A percentile compares a stretch with the other conserved stretches of the same genome.
Evolutionary conservation across 176 grass and related monocot species (phyloP).

Genomic region (Triticum aestivum): IWGSC_CS_RefSeq_v2.1 NC_057814.1:140551765-140552264

Average conservation of each 20-base stretch:
- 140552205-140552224: background rate
- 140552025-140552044: slow-evolving; percentile 45
- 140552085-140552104: slow-evolving; percentile 47
- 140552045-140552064: slow-evolving; percentile 48
- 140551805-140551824: too few relatives aligned
- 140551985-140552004: slow-evolving; percentile 45
- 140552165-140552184: background rate
- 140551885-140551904: too few relatives aligned
- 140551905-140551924: background rate
- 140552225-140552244: background rate
- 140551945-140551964: background rate
- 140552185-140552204: background rate
- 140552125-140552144: slow-evolving; percentile 25
- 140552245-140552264: background rate
- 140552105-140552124: slow-evolving; percentile 16
- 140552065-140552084: slow-evolving; percentile 55
- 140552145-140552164: slow-evolving; percentile 44
- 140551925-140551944: background rate
- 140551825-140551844: too few relatives aligned
- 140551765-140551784: too few relatives aligned
- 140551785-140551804: too few relatives aligned
- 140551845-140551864: too few relatives aligned
- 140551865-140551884: too few relatives aligned
- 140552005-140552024: slow-evolving; percentile 37
- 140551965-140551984: background rate